phyloP scores from a whole-genome alignment of 345 rosid genomes.

The Gossypium raimondii region DNA sequence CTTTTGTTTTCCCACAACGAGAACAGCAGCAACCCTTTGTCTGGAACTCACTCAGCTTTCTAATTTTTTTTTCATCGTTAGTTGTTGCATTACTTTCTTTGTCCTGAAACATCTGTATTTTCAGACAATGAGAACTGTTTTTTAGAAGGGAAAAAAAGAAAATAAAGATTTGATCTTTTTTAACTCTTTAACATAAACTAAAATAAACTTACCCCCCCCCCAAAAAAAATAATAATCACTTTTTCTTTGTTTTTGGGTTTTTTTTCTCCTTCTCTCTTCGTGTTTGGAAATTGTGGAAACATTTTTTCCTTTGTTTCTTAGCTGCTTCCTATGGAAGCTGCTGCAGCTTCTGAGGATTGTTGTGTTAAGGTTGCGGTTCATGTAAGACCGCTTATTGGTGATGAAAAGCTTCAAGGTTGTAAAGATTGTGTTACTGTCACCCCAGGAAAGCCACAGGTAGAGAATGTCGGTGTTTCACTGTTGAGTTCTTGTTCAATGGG shows the following conservation, averaged over 20 bases:
- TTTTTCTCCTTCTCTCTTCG: slow-evolving; percentile 11
- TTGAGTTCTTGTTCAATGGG: background rate
- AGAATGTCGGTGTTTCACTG: slow-evolving; percentile 18
- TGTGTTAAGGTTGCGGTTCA: slow-evolving; percentile 97
- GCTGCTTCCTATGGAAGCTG: slow-evolving; percentile 46
- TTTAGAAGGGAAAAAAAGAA: background rate
- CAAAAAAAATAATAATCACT: background rate
- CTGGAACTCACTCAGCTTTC: slow-evolving; percentile 23
- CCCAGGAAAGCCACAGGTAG: slow-evolving; percentile 93
- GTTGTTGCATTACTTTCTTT: slow-evolving; percentile 40
- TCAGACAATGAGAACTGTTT: slow-evolving; percentile 32
- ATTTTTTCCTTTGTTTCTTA: background rate
- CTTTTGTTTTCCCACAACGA: background rate
- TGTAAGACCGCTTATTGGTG: slow-evolving; percentile 91
- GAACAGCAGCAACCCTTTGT: slow-evolving; percentile 19
- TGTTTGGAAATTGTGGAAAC: slow-evolving; percentile 10
- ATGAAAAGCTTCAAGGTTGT: slow-evolving; percentile 88
- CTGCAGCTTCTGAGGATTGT: slow-evolving; percentile 61
- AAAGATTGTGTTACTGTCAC: slow-evolving; percentile 88
- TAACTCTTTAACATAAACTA: slow-evolving; percentile 3
- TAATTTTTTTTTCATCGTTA: background rate
- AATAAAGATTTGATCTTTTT: slow-evolving; percentile 10
- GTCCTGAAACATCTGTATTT: slow-evolving; percentile 26
- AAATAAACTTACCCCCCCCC: background rate
- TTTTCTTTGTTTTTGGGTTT: background rate